Percentiles rank a stretch among this genome's conserved stretches.
Conservation (phyloP, 805 yeast species). For the Metschnikowia baotianmanensis region DNA sequence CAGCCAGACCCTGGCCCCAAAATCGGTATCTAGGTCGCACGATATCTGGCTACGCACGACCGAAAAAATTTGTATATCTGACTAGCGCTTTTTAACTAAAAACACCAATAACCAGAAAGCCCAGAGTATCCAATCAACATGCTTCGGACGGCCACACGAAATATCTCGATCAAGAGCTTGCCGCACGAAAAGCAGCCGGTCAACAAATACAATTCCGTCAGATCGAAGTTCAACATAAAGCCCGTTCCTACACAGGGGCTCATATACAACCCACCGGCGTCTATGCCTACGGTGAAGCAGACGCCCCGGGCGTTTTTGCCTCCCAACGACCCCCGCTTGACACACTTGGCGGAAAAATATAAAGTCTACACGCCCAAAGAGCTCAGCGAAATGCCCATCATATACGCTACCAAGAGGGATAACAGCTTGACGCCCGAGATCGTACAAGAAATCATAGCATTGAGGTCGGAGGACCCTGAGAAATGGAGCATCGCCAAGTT, state of each 20-base stretch:
- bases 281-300: conserved; percentile 46
- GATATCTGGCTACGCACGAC: conserved; percentile 16
- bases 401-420: conserved; percentile 35
- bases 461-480: conserved; percentile 58
- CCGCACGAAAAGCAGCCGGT: conserved; percentile 44
- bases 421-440: conserved; percentile 59
- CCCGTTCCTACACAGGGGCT: conserved; percentile 59
- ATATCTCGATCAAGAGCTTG: conserved; percentile 21
- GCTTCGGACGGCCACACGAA: conserved; percentile 15
- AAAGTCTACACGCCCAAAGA: conserved; percentile 33
- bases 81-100: conserved; percentile 3
- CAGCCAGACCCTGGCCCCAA: neutral
- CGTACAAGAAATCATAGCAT: conserved; percentile 52
- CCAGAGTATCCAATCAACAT: conserved; percentile 1
- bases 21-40: conserved; percentile 8
- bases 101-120: neutral
- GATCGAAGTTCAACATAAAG: conserved; percentile 67
- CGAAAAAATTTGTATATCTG: conserved; percentile 13
- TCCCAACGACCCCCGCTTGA: conserved; percentile 53
- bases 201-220: conserved; percentile 55
- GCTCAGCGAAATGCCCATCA: conserved; percentile 40
- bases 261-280: conserved; percentile 60
- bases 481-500: conserved; percentile 61
- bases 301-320: conserved; percentile 76
- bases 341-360: conserved; percentile 26